Percentiles rank a stretch among this genome's conserved stretches.
phyloP scores from a whole-genome alignment of 352 stramenopile species.

The Labyrinthula sp. region DNA sequence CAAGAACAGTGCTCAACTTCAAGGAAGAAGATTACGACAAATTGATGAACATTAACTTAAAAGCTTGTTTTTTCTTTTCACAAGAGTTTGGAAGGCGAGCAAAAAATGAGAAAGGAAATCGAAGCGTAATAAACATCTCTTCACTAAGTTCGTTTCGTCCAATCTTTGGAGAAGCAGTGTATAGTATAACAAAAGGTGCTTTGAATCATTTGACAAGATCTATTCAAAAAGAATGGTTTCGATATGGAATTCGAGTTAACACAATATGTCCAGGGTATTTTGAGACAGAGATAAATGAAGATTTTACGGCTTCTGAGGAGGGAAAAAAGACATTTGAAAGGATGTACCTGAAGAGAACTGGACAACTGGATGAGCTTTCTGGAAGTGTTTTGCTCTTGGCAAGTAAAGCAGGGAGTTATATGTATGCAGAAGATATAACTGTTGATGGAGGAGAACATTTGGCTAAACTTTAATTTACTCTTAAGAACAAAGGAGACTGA shows the following conservation, averaged over 20 bases:
- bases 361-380: constrained; percentile 24
- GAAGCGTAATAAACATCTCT: constrained; percentile 29
- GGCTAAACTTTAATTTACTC: too few relatives aligned
- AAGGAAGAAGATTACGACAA: constrained; percentile 12
- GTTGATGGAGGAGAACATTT: constrained; percentile 27
- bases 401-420: constrained; percentile 21
- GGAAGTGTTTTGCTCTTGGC: constrained; percentile 17
- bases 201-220: constrained; percentile 28
- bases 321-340: constrained; percentile 19
- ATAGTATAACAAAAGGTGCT: constrained; percentile 25
- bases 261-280: constrained; percentile 21
- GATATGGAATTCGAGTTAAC: constrained; percentile 23
- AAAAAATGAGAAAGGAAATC: constrained; percentile 1
- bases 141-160: constrained; percentile 15
- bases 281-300: constrained; percentile 16
- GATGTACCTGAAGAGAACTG: constrained; percentile 12
- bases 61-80: constrained; percentile 17
- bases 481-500: too few relatives aligned
- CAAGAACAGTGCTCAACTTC: constrained; percentile 5
- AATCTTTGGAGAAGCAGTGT: constrained; percentile 19
- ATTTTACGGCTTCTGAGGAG: constrained; percentile 25
- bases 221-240: constrained; percentile 10
- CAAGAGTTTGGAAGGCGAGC: constrained; percentile 7
- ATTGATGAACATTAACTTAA: constrained; percentile 20
- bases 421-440: constrained; percentile 9